Base-by-base conservation (phyloP, 257 asterid genomes). In the Nicotiana noctiflora region DNA sequence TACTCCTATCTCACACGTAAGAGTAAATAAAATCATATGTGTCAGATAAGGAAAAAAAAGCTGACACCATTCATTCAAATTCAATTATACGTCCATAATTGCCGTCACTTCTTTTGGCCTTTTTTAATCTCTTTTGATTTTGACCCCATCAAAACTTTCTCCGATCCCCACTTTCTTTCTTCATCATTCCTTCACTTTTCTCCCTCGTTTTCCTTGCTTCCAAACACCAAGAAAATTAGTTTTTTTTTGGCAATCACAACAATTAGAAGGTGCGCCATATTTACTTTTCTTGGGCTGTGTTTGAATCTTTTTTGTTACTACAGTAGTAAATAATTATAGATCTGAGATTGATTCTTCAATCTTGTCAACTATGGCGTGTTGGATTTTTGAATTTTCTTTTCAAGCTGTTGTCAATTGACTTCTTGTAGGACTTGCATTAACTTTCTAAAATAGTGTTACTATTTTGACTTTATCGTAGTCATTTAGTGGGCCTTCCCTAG, bases 51-150 rank as follows among this genome's bases (percentile, higher is more conserved):
- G 14, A 11, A 11, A 12, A 55, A 55, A 55, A 53, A 4, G 61
- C 23, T 55, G 3, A 55, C 61, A 18, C 23, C 19, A 70, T 40
- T 25, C 6, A 12, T 27, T 2, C 10, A 32, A 25, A 17, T 49
- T 57, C 76, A 82, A 82, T 85, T 62, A 80, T 82, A 31, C 78
- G 27, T 76, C 79, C 40, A 85, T 82, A 66, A 80, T 82, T 49
- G 84, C 75, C 76, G 57, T 57, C 87, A 19, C 23, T 52, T 67
- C 19, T 84, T 82, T 82, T 46, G 44, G 44, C 81, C 65, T 34
- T 78, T 29, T 15, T n/a, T 15, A 19, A 1, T 14, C 14, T 53
- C 31, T 37, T 32, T 14, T 18, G 57, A 67, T 37, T 32, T 14
- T 18, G 57, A 67, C 85, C 52, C 80, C 80, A 82, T 74, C 76